Percentiles rank a stretch among this genome's conserved stretches.
Conservation (phyloP, 1,139 yeast genomes). For the Chernovozyma aurita region DNA sequence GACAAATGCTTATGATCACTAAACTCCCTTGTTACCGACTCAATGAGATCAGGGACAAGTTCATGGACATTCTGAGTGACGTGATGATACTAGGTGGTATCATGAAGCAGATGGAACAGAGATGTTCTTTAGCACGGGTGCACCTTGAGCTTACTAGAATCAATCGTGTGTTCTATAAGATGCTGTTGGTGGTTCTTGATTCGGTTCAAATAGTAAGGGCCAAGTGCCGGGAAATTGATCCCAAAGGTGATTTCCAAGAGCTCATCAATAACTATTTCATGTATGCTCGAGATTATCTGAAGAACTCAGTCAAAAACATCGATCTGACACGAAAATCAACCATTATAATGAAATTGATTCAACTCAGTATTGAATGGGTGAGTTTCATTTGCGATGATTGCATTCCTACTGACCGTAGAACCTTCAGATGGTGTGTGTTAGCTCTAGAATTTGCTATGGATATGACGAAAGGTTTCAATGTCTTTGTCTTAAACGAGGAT, state of each 20-base stretch:
- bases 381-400: conserved; percentile 92
- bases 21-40: conserved; percentile 36
- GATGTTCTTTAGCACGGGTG: conserved; percentile 71
- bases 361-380: conserved; percentile 85
- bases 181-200: conserved; percentile 64
- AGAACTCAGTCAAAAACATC: conserved; percentile 61
- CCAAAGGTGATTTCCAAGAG: conserved; percentile 66
- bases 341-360: conserved; percentile 69
- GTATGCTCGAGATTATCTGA: conserved; percentile 81
- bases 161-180: conserved; percentile 63
- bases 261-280: conserved; percentile 71
- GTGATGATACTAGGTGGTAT: conserved; percentile 41
- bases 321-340: conserved; percentile 66
- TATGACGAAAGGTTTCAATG: conserved; percentile 87
- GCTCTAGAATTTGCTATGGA: conserved; percentile 97
- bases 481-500: conserved; percentile 71
- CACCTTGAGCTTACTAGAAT: conserved; percentile 70
- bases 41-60: conserved; percentile 35
- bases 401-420: conserved; percentile 82
- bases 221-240: conserved; percentile 31
- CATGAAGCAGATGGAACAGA: conserved; percentile 46
- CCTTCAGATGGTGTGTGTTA: conserved; percentile 93
- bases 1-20: conserved; percentile 67
- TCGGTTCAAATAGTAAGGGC: conserved; percentile 55
- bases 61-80: conserved; percentile 52